Evolutionary conservation across 108 stramenopile species (phyloP).

Genomic region (Fragilariopsis cylindrus): DNA sequence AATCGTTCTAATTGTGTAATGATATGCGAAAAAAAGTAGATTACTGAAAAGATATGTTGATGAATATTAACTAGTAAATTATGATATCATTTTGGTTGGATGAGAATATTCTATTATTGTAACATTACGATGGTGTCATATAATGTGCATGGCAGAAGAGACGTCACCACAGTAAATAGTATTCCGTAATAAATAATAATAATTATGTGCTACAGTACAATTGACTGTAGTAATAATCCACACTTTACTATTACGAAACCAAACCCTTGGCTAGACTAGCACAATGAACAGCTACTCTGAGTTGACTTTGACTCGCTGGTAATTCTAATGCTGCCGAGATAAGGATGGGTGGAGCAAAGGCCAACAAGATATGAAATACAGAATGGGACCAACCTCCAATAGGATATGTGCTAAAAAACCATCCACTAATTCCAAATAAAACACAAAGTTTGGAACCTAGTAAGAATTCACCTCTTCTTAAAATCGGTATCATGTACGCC

Average conservation of each 20-base stretch:
- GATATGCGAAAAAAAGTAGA: neutral
- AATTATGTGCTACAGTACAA: no score
- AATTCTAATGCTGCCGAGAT: constrained; percentile 32
- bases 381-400: constrained; percentile 81
- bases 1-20: no score
- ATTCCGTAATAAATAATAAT: no score
- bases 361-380: constrained; percentile 62
- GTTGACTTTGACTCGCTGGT: constrained; percentile 37
- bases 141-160: no score
- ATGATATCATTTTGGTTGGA: neutral
- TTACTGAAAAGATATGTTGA: constrained; percentile 3
- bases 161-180: no score
- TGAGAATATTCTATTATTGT: no score
- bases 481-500: constrained; percentile 58
- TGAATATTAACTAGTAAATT: neutral
- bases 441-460: constrained; percentile 29
- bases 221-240: neutral
- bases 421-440: constrained; percentile 34
- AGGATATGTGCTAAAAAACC: constrained; percentile 62
- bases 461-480: constrained; percentile 32
- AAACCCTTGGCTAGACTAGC: constrained; percentile 16
- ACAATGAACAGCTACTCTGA: constrained; percentile 38
- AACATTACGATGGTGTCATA: no score
- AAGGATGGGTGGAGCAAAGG: constrained; percentile 50
- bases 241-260: neutral